These are phyloP conservation scores for Candida michaelii DNA, from an alignment of 805 yeast genomes.

Conservation along the genomic window DNA sequence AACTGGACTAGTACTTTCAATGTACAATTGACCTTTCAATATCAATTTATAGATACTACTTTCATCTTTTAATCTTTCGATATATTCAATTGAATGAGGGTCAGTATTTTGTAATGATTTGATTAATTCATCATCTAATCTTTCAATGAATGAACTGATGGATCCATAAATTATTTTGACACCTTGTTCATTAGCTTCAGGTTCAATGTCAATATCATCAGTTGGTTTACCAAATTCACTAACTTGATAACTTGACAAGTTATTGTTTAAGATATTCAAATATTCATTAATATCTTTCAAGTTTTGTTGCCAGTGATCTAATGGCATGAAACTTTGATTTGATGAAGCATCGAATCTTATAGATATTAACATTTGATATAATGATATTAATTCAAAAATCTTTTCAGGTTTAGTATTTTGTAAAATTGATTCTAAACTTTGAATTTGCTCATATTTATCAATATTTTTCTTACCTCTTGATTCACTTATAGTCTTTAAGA, in stretches of 20 bases:
- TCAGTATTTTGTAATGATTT: slow-evolving; percentile 85
- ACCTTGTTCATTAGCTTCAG: slow-evolving; percentile 58
- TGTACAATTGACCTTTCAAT: slow-evolving; percentile 82
- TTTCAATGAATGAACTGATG: slow-evolving; percentile 80
- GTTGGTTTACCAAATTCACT: slow-evolving; percentile 69
- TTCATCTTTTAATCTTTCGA: slow-evolving; percentile 89
- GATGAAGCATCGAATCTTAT: slow-evolving; percentile 81
- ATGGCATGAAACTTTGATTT: slow-evolving; percentile 68
- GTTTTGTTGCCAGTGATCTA: slow-evolving; percentile 75
- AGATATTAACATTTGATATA: slow-evolving; percentile 80
- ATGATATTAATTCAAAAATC: slow-evolving; percentile 75
- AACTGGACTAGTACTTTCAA: slow-evolving; percentile 56
- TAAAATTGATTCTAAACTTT: slow-evolving; percentile 64
- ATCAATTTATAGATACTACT: slow-evolving; percentile 69
- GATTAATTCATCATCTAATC: slow-evolving; percentile 92
- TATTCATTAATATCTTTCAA: slow-evolving; percentile 61
- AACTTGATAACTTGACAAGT: slow-evolving; percentile 58
- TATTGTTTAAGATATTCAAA: slow-evolving; percentile 66
- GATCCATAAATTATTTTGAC: slow-evolving; percentile 79
- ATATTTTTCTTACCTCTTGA: slow-evolving; percentile 94
- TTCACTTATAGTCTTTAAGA: slow-evolving; percentile 74
- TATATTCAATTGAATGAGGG: slow-evolving; percentile 93
- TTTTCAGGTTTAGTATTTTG: slow-evolving; percentile 20
- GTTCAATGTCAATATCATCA: slow-evolving; percentile 74
- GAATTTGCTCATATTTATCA: slow-evolving; percentile 77